Percentiles rank a stretch among this genome's conserved stretches.
Conservation (phyloP, 2,329 filamentous ascomycete species). For the Xylariaceae sp. region DNA sequence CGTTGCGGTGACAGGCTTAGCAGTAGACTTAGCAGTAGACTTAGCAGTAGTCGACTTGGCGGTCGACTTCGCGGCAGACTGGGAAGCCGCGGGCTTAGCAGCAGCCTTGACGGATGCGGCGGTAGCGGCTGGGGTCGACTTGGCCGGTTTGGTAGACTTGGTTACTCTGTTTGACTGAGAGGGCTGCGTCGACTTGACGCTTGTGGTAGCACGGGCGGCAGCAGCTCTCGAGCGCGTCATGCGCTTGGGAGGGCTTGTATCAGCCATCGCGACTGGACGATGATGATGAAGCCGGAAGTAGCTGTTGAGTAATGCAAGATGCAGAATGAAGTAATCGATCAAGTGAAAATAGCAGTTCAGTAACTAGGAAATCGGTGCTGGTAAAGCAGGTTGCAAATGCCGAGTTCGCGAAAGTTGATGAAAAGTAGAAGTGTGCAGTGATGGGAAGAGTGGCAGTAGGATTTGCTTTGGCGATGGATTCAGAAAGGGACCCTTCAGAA, state of each 20-base stretch:
- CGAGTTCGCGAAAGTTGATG: slow-evolving; percentile 6
- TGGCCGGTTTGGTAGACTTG: slow-evolving; percentile 32
- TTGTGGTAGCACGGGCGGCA: slow-evolving; percentile 36
- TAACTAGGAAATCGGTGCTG: neutral
- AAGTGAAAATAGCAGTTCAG: slow-evolving; percentile 1
- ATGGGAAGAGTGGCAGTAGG: slow-evolving; percentile 4
- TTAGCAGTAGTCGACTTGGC: neutral
- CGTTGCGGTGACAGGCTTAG: slow-evolving; percentile 33
- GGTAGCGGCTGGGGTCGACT: slow-evolving; percentile 31
- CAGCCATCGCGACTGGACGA: slow-evolving; percentile 43
- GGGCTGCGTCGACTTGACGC: slow-evolving; percentile 33
- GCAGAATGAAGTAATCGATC: neutral
- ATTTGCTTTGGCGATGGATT: neutral
- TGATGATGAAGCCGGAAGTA: slow-evolving; percentile 1
- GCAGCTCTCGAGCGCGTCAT: slow-evolving; percentile 49
- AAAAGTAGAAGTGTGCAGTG: neutral
- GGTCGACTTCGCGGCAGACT: neutral
- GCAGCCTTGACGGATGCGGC: neutral
- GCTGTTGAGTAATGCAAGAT: slow-evolving; percentile 12
- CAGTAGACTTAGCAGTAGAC: slow-evolving; percentile 32
- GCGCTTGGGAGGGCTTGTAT: slow-evolving; percentile 54
- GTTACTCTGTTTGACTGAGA: slow-evolving; percentile 31
- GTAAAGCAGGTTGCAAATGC: slow-evolving; percentile 11
- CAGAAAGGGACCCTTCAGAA: neutral
- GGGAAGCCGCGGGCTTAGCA: neutral